Evolutionary conservation across 352 stramenopile genomes (phyloP).

Genomic region (Phytophthora aleatoria): DNA sequence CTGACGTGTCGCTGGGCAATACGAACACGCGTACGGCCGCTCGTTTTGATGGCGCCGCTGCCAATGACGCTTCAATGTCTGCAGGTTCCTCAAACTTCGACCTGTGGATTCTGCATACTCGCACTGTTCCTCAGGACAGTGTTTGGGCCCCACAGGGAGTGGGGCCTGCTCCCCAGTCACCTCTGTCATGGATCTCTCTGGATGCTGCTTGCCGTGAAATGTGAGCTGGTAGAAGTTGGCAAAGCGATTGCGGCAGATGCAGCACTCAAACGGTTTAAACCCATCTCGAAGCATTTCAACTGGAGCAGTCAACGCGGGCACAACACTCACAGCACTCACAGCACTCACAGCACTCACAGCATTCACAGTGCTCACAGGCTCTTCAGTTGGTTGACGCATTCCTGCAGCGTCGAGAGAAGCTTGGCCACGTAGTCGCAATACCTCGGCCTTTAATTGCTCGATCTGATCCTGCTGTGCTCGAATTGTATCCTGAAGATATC

Average conservation of each 20-base stretch:
- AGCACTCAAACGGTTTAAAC: constrained; percentile 70
- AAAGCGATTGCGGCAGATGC: constrained; percentile 57
- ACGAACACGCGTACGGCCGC: constrained; percentile 54
- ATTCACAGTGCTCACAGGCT: background rate
- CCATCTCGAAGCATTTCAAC: constrained; percentile 63
- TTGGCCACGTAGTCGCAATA: constrained; percentile 37
- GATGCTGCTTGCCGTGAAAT: constrained; percentile 71
- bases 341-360: background rate
- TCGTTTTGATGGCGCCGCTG: constrained; percentile 61
- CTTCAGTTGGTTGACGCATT: constrained; percentile 5
- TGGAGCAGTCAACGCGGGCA: constrained; percentile 42
- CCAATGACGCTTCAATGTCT: constrained; percentile 79
- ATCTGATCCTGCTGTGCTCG: constrained; percentile 55
- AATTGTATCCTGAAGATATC: constrained; percentile 43
- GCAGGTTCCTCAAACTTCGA: constrained; percentile 66
- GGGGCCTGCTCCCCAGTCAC: constrained; percentile 48
- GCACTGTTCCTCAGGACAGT: constrained; percentile 58
- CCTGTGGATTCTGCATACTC: constrained; percentile 50
- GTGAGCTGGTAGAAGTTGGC: constrained; percentile 76
- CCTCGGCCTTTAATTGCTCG: constrained; percentile 40
- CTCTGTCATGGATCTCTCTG: constrained; percentile 28
- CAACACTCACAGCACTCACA: constrained; percentile 10
- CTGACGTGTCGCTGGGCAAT: constrained; percentile 41
- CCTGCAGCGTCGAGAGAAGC: constrained; percentile 10
- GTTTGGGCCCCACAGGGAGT: constrained; percentile 63